Conservation (phyloP, 2,329 filamentous ascomycete genomes). For the Aspergillus ibericus region DNA sequence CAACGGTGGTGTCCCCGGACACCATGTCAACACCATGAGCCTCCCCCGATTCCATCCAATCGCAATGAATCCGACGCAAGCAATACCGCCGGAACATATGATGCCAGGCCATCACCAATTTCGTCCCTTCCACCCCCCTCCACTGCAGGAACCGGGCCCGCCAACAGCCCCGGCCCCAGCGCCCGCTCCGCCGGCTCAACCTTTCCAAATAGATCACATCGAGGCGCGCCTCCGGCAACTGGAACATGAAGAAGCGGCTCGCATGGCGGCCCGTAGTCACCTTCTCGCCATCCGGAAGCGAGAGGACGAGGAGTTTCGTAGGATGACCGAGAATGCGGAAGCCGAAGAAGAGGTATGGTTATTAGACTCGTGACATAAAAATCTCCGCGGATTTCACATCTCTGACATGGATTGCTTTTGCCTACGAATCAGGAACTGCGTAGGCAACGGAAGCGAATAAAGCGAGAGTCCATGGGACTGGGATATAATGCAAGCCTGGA, state of each 20-base stretch:
- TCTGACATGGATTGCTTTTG: constrained; percentile 7
- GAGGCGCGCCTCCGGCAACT: constrained; percentile 40
- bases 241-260: constrained; percentile 42
- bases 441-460: constrained; percentile 40
- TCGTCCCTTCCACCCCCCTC: constrained; percentile 31
- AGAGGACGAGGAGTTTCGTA: constrained; percentile 43
- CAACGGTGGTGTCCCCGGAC: constrained; percentile 26
- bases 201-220: constrained; percentile 38
- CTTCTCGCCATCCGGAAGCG: constrained; percentile 40
- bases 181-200: constrained; percentile 24
- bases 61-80: constrained; percentile 41
- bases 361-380: not conserved
- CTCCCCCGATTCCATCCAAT: constrained; percentile 43
- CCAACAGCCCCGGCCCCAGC: too few relatives aligned
- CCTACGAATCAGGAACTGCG: constrained; percentile 35
- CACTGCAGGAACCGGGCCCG: constrained; percentile 32
- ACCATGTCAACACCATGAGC: constrained; percentile 29
- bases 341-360: constrained; percentile 42
- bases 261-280: constrained; percentile 39
- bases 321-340: constrained; percentile 41
- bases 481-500: constrained; percentile 35
- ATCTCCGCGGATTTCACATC: not conserved
- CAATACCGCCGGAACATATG: constrained; percentile 34
- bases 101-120: constrained; percentile 36
- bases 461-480: constrained; percentile 44